Evolutionary conservation across 257 asterid species (phyloP).

Genomic region (Salvia miltiorrhiza): DNA sequence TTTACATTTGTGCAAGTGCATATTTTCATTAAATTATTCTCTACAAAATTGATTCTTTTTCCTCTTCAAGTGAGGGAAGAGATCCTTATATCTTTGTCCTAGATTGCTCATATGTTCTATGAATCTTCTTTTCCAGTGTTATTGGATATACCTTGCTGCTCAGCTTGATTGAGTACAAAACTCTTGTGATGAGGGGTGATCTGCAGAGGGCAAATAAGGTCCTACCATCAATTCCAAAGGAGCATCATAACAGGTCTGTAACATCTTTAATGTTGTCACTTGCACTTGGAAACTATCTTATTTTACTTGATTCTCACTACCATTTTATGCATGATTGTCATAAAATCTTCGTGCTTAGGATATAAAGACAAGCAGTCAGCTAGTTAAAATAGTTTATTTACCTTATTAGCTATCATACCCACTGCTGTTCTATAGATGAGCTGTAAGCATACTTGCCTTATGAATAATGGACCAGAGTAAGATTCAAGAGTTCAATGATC

Average conservation of each 20-base stretch:
- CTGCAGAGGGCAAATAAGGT: constrained; percentile 80
- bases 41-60: background rate
- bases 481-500: background rate
- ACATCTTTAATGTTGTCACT: constrained; percentile 2
- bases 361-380: background rate
- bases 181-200: constrained; percentile 97
- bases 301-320: background rate
- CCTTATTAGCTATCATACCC: background rate
- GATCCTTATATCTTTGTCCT: background rate
- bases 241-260: constrained; percentile 75
- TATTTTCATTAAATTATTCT: background rate
- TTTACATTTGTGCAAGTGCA: constrained; percentile 12
- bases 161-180: constrained; percentile 93
- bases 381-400: background rate
- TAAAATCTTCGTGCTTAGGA: background rate
- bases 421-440: constrained; percentile 1
- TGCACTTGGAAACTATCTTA: background rate
- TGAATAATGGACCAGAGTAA: background rate
- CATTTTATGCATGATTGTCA: constrained; percentile 15
- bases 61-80: background rate
- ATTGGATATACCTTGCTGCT: constrained; percentile 83
- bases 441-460: background rate
- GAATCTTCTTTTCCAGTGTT: constrained; percentile 50
- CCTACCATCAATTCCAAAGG: constrained; percentile 84
- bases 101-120: constrained; percentile 8